Evolutionary conservation across 78 protist species (phyloP), one percentile per base, ranked within the genome.

Genomic region (Dictyostelium purpureum): DNA sequence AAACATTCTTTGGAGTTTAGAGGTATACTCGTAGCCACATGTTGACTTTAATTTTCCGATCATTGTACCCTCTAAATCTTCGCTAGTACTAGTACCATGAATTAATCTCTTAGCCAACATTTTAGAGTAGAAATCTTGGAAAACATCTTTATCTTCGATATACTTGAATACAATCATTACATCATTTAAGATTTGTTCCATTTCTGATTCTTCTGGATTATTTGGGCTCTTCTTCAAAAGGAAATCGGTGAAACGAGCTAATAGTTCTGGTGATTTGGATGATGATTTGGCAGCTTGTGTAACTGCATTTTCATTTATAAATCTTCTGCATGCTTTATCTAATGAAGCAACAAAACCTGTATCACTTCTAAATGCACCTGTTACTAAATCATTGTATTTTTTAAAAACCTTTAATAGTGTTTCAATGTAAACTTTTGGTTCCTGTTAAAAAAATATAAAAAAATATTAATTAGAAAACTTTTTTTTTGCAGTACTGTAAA

Each of bases 1-100:
- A 81, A 95, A 97, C 98, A 97, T 97, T 56, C 97, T 82, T 65
- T 96, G 97, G 31, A 97, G 90, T 70, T 97, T 97, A 5, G 95
- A 47, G 0, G 98, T 96, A 88, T 95, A 97, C 61, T 97, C 98
- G 49, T 89, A 88, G 7, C 98, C 98, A 65, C 96, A 93, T 1
- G 89, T 76, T 35, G 96, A 93, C 42, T 96, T 94, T 65, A 96
- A 63, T 47, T 88, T 83, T 6, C 92, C 83, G 59, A 97, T 92
- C 96, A 97, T 95, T 31, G 51, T 57, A 71, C 81, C 96, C 49
- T 97, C 98, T 0, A 95, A 79, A 47, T 97, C 96, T 45, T 95
- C 97, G 1, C 91, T 75, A 16, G 90, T 95, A 1, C 94, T 79
- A 11, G 80, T 57, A n/a, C 79, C 87, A 33, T 87, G 82, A 43